Evolutionary conservation across 2,329 filamentous ascomycete genomes (phyloP).

Genomic region (Malbranchea cinnamomea): DNA sequence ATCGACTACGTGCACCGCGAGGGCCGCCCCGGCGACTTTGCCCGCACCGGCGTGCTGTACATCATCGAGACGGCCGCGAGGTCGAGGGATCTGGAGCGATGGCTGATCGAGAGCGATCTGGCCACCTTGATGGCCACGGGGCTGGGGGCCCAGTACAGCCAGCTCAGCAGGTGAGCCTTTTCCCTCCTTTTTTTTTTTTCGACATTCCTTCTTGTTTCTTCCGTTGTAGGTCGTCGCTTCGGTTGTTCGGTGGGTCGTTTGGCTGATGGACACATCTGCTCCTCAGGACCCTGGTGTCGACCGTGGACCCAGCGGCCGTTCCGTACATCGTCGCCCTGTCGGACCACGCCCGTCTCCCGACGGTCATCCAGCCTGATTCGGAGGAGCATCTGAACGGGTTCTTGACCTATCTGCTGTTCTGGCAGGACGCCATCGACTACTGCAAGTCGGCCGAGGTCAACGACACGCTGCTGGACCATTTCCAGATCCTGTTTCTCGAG

Average conservation of each 20-base stretch:
- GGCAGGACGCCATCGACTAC: slow-evolving; percentile 96
- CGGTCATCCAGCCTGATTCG: slow-evolving; percentile 57
- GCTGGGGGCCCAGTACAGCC: slow-evolving; percentile 61
- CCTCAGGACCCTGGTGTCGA: slow-evolving; percentile 28
- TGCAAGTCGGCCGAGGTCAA: slow-evolving; percentile 86
- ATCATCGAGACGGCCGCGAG: slow-evolving; percentile 86
- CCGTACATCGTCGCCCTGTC: slow-evolving; percentile 78
- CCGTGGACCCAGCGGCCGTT: slow-evolving; percentile 51
- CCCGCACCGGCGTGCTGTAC: slow-evolving; percentile 82
- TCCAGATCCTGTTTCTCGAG: slow-evolving; percentile 89
- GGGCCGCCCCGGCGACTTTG: slow-evolving; percentile 89
- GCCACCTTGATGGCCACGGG: slow-evolving; percentile 96
- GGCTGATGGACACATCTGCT: too few relatives aligned
- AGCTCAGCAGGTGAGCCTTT: slow-evolving; percentile 47
- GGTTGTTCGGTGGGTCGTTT: too few relatives aligned
- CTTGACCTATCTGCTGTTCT: slow-evolving; percentile 86
- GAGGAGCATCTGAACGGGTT: slow-evolving; percentile 86
- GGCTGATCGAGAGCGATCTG: slow-evolving; percentile 93
- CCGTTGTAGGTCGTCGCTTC: neutral
- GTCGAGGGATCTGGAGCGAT: slow-evolving; percentile 71
- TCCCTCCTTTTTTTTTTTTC: neutral
- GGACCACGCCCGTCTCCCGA: slow-evolving; percentile 64
- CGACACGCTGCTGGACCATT: slow-evolving; percentile 86
- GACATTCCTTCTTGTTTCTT: too few relatives aligned
- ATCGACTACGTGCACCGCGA: slow-evolving; percentile 96